Conservation (phyloP, 116 monocot species). For the Trichopus zeylanicus region DNA sequence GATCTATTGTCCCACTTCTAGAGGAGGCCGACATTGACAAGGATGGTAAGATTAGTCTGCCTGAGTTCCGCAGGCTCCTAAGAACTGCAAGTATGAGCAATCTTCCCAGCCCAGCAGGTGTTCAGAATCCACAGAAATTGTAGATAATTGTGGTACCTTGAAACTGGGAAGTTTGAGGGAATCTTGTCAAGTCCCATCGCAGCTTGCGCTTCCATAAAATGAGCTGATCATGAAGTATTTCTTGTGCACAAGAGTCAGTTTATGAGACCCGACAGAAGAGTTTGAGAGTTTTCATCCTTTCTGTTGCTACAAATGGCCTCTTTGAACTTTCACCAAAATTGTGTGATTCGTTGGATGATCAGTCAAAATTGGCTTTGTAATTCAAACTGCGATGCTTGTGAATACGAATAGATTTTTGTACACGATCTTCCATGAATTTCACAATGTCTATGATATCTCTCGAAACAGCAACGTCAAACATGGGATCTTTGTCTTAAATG, state of each 20-base stretch:
- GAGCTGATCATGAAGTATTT: not conserved
- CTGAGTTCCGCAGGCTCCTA: constrained; percentile 78
- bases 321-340: not conserved
- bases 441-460: no score
- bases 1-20: constrained; percentile 53
- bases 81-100: constrained; percentile 46
- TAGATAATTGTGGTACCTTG: no score
- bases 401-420: no score
- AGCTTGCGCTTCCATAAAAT: not conserved
- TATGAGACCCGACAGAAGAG: no score
- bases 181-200: no score
- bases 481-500: no score
- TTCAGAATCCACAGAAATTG: constrained; percentile 5
- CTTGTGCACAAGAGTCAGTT: not conserved
- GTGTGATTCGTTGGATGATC: not conserved
- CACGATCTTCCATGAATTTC: no score
- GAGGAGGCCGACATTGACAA: constrained; percentile 87
- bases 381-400: not conserved
- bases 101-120: constrained; percentile 9
- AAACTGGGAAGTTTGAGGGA: no score
- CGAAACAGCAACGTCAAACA: no score
- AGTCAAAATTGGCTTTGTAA: not conserved
- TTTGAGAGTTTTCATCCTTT: no score
- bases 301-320: not conserved
- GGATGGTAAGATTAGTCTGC: constrained; percentile 83